Evolutionary conservation across 2,329 filamentous ascomycete species (phyloP), one percentile per base, ranked within the genome.

Genomic region (Aspergillus quadricinctus): DNA sequence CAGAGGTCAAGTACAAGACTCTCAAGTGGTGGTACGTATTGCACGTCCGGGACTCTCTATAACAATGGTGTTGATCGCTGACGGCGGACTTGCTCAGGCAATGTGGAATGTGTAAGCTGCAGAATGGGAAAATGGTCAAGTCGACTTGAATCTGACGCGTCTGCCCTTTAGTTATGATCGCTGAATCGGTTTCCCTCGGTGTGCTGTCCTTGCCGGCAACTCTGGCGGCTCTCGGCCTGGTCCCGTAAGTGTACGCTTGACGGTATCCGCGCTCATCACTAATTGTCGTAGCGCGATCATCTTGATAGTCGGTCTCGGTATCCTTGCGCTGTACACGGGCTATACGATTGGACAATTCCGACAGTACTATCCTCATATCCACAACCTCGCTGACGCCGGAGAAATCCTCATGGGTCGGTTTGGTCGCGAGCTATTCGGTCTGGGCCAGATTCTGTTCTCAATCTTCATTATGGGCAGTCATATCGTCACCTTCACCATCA

Each of bases 401-500:
- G 75, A 80, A 45, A 75, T 89, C 56, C 77, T 90, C 51, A 77
- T 81, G 61, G 88, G 88, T 14, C 73, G 73, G 8, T 75, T 83
- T 43, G 86, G 84, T 1, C 81, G 84, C 56, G 84, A 88, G 68
- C 61, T 90, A 25, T 78, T 88, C 48, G 85, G 85, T 25, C 73
- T 78, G 56, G 85, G 83, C 62, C 86, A 88, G 62, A 73, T 81
- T 2, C 72, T 89, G 25, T 84, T 89, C 70, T 77, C 89, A 29
- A 76, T 87, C 59, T 88, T 90, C 74, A 82, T 88, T 59, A 85
- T 87, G 71, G 86, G 81, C 31, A 87, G 85, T n/a, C 88, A 90
- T 71, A 80, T 88, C 55, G 74, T 89, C 60, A 88, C 86, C 0
- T 88, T 88, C 61, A 81, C 81, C 31, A 85, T 89, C 64, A 87